Evolutionary conservation across 2,329 filamentous ascomycete species (phyloP).

Genomic region (Trichoderma breve): DNA sequence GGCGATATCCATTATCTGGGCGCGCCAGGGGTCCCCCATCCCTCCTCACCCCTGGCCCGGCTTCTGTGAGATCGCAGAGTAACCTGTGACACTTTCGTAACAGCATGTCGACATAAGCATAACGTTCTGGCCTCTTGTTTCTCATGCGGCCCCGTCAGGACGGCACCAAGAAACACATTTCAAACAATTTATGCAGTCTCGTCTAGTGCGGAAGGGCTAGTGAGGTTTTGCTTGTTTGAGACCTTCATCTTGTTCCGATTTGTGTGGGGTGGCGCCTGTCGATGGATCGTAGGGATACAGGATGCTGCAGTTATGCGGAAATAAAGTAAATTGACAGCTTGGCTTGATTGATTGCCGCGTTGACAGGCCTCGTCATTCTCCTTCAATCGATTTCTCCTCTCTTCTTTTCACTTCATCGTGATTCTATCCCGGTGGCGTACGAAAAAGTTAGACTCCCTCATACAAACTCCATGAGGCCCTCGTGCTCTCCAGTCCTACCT

Average conservation of each 20-base stretch:
- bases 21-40: not conserved
- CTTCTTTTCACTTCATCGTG: not conserved
- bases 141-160: slow-evolving; percentile 5
- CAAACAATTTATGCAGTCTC: slow-evolving; percentile 7
- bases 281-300: not conserved
- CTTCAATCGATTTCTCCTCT: not conserved
- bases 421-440: not conserved
- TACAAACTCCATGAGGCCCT: not conserved
- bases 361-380: not conserved
- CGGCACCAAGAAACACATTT: slow-evolving; percentile 13
- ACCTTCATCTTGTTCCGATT: not conserved
- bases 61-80: slow-evolving; percentile 27
- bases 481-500: not conserved
- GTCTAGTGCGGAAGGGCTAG: not conserved
- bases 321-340: not conserved
- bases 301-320: not conserved
- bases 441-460: not conserved
- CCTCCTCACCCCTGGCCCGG: not conserved
- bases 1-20: not conserved
- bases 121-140: slow-evolving; percentile 24
- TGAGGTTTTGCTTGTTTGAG: not conserved
- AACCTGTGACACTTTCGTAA: slow-evolving; percentile 30
- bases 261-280: not conserved
- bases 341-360: not conserved
- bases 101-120: slow-evolving; percentile 24